These are phyloP conservation scores for Phalaenopsis aphrodite DNA, from an alignment of 106 monocot species.

Conservation along the genomic window DNA sequence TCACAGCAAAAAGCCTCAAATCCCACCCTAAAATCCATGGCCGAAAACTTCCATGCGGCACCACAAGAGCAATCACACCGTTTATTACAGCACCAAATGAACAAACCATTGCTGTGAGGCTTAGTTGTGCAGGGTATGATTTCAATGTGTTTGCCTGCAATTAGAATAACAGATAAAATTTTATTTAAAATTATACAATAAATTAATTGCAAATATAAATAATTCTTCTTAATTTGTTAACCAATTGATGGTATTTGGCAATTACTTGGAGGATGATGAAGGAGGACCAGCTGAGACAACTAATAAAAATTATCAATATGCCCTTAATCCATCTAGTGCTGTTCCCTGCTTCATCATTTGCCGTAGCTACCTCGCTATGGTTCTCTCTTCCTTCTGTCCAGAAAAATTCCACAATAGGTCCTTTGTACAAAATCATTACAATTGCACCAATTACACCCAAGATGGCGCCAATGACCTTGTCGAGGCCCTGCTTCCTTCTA, in stretches of 20 bases:
- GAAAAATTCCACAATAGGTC: slow-evolving; percentile 20
- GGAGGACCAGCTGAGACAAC: slow-evolving; percentile 48
- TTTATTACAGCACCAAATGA: slow-evolving; percentile 41
- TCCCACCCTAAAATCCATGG: slow-evolving; percentile 61
- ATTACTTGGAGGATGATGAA: slow-evolving; percentile 63
- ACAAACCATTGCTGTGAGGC: slow-evolving; percentile 53
- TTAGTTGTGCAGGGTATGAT: slow-evolving; percentile 63
- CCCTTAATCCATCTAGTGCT: slow-evolving; percentile 36
- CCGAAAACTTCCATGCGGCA: slow-evolving; percentile 15
- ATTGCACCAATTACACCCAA: slow-evolving; percentile 42
- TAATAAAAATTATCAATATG: slow-evolving; percentile 28
- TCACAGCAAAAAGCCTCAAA: slow-evolving; percentile 34
- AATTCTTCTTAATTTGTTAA: background rate
- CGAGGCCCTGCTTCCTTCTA: slow-evolving; percentile 33
- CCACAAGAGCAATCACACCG: slow-evolving; percentile 24
- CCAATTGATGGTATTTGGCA: background rate
- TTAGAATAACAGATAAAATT: no score
- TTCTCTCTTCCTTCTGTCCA: slow-evolving; percentile 28
- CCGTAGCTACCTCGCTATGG: slow-evolving; percentile 15
- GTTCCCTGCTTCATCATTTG: background rate
- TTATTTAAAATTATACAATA: no score
- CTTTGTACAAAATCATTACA: slow-evolving; percentile 65
- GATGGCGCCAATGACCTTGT: slow-evolving; percentile 39
- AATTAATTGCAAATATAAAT: no score
- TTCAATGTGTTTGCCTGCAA: slow-evolving; percentile 47